Evolutionary conservation across 1,139 yeast genomes (phyloP).

Genomic region (Magnusiomyces tetraspermus): DNA sequence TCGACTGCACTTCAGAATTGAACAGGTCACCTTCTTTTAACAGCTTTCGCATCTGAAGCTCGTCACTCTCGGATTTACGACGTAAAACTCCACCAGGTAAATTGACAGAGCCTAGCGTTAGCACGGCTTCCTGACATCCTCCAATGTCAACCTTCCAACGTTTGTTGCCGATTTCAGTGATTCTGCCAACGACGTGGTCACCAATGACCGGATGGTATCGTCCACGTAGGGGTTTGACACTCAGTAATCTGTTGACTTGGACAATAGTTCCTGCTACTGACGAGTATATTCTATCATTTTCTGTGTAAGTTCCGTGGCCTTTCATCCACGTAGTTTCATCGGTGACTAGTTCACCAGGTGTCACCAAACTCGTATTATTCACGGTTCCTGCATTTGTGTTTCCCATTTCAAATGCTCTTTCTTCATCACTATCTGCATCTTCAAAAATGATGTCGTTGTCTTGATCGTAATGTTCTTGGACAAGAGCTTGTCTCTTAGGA

Average conservation of each 20-base stretch:
- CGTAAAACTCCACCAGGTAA: slow-evolving; percentile 95
- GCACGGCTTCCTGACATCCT: slow-evolving; percentile 79
- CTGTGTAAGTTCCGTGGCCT: slow-evolving; percentile 92
- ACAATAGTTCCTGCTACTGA: slow-evolving; percentile 89
- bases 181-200: slow-evolving; percentile 89
- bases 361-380: slow-evolving; percentile 40
- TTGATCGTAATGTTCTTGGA: slow-evolving; percentile 9
- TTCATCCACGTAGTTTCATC: slow-evolving; percentile 95
- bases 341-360: slow-evolving; percentile 96
- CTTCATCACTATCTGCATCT: slow-evolving; percentile 22
- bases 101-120: slow-evolving; percentile 92
- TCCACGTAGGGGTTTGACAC: slow-evolving; percentile 80
- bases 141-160: slow-evolving; percentile 98
- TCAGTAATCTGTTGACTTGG: slow-evolving; percentile 74
- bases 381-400: slow-evolving; percentile 13
- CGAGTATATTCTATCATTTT: slow-evolving; percentile 62
- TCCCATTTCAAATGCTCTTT: slow-evolving; percentile 12
- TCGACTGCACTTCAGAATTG: slow-evolving; percentile 91
- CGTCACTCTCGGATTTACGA: slow-evolving; percentile 90
- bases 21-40: slow-evolving; percentile 94
- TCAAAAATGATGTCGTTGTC: slow-evolving; percentile 15
- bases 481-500: slow-evolving; percentile 12
- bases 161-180: slow-evolving; percentile 87
- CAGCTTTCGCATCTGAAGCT: slow-evolving; percentile 88
- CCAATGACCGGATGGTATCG: slow-evolving; percentile 91